Percentiles rank a stretch among this genome's conserved stretches.
These are phyloP conservation scores for Ophiostoma perfectum DNA, from an alignment of 2,329 filamentous ascomycete species.

Conservation along the genomic window DNA sequence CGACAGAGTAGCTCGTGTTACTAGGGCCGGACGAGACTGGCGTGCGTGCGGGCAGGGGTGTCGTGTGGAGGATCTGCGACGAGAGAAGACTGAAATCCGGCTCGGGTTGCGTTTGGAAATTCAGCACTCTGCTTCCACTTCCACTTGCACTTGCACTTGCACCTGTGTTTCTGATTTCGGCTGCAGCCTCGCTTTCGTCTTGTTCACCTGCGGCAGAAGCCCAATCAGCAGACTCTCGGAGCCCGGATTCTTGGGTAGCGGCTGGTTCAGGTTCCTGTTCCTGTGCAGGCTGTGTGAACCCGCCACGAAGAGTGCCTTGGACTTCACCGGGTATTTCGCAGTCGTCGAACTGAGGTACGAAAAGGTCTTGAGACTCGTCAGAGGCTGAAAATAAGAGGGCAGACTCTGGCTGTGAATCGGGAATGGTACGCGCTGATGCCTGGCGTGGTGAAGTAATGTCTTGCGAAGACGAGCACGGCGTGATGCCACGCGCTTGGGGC, in stretches of 20 bases:
- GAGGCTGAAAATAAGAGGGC: background rate
- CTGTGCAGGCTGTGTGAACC: background rate
- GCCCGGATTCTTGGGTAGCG: background rate
- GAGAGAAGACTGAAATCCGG: conserved; percentile 19
- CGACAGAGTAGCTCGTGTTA: conserved; percentile 17
- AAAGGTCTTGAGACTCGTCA: background rate
- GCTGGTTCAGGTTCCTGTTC: background rate
- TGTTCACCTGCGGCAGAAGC: background rate
- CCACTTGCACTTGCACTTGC: background rate
- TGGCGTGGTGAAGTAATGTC: background rate
- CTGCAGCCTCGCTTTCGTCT: no score
- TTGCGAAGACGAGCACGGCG: background rate
- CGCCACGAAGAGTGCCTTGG: background rate
- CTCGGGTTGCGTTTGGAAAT: conserved; percentile 25
- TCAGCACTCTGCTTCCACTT: background rate
- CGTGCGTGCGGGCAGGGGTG: background rate
- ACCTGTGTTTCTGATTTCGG: background rate
- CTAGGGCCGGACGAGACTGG: background rate
- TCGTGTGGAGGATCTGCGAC: background rate
- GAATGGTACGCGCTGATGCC: conserved; percentile 18
- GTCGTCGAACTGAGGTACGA: background rate
- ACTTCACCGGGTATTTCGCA: background rate
- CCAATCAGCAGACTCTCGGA: conserved; percentile 20
- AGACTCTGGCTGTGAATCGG: conserved; percentile 21
- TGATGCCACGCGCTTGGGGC: background rate